phyloP scores from a whole-genome alignment of 208 protist species.

The Acanthamoeba culbertsoni region DNA sequence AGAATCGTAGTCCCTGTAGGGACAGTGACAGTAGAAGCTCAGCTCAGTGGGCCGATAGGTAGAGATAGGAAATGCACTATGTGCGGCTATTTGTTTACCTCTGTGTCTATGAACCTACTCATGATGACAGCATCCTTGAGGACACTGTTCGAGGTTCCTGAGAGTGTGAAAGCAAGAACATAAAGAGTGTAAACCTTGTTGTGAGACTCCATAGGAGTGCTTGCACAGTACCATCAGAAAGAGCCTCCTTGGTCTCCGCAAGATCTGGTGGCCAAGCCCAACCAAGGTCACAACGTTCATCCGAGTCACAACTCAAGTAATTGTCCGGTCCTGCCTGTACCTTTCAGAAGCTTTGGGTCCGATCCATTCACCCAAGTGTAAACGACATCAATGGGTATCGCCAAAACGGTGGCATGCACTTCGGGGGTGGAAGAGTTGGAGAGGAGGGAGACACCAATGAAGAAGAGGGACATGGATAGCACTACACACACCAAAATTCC shows the following conservation, averaged over 20 bases:
- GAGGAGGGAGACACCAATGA: no score
- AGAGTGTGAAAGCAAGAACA: no score
- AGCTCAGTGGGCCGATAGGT: background rate
- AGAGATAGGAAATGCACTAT: background rate
- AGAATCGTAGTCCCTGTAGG: conserved; percentile 91
- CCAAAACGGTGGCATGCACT: background rate
- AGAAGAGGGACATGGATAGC: no score
- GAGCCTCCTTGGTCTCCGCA: no score
- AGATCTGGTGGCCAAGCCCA: no score
- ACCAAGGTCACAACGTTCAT: no score
- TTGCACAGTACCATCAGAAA: no score
- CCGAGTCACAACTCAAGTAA: no score
- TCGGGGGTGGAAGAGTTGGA: background rate
- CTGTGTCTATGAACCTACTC: background rate
- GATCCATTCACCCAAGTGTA: conserved; percentile 96
- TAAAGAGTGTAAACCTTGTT: no score
- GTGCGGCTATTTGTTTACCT: background rate
- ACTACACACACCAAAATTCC: no score
- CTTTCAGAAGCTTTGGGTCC: conserved; percentile 78
- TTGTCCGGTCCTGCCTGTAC: background rate
- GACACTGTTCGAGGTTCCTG: background rate
- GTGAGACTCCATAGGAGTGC: no score
- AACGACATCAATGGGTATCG: conserved; percentile 88
- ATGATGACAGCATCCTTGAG: background rate
- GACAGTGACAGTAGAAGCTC: background rate